Percentiles rank a stretch among this genome's conserved stretches.
phyloP scores from a whole-genome alignment of 2,329 filamentous ascomycete species.

The Thermoascus crustaceus region DNA sequence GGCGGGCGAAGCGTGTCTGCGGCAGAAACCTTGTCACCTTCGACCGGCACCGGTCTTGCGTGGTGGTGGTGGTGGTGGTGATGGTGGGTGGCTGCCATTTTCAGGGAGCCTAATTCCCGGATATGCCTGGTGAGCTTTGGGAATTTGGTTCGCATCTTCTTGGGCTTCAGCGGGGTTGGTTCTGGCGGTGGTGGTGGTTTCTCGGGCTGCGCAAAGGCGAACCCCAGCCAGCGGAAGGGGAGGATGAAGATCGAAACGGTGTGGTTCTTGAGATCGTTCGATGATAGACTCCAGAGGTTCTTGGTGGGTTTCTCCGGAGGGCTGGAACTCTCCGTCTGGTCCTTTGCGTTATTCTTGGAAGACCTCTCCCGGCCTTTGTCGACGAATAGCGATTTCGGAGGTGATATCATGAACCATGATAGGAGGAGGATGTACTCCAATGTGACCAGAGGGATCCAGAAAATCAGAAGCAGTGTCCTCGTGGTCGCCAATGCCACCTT shows the following conservation, averaged over 20 bases:
- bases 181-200: background rate
- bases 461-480: background rate
- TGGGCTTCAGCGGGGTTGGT: background rate
- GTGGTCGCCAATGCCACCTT: background rate
- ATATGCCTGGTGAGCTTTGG: background rate
- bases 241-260: constrained; percentile 1
- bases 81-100: no score
- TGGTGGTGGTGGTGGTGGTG: no score
- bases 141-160: background rate
- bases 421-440: background rate
- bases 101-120: no score
- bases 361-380: background rate
- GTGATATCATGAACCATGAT: background rate
- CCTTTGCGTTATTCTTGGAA: background rate
- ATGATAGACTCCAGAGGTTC: background rate
- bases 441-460: constrained; percentile 1
- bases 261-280: background rate
- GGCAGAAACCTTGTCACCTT: no score
- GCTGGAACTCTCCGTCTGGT: background rate
- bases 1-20: no score
- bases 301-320: background rate
- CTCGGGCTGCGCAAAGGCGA: background rate
- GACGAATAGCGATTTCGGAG: background rate
- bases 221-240: constrained; percentile 1
- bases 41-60: no score